Conservation (phyloP, 257 asterid species). For the Prunella vulgaris region DNA sequence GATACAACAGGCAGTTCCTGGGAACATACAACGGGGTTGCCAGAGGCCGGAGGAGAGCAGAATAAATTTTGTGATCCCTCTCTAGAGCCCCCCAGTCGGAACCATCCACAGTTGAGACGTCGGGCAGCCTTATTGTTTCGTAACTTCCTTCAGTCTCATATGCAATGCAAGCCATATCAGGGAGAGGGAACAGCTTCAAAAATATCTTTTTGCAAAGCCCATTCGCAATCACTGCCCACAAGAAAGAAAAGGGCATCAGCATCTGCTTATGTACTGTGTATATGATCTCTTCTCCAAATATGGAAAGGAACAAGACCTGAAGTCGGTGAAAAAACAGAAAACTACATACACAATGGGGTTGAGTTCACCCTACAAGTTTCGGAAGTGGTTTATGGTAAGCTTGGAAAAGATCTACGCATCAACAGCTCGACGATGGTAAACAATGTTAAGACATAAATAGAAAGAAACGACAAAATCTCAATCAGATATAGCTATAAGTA, state of each 20-base stretch:
- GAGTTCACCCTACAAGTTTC: too few species aligned
- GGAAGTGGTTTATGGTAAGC: not conserved
- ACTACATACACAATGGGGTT: too few species aligned
- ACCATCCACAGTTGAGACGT: conserved; percentile 27
- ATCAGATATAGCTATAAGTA: too few species aligned
- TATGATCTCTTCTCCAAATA: not conserved
- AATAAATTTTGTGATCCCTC: conserved; percentile 41
- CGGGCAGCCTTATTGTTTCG: not conserved
- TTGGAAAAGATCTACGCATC: too few species aligned
- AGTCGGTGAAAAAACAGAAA: too few species aligned
- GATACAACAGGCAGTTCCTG: conserved; percentile 30
- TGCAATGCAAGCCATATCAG: conserved; percentile 33
- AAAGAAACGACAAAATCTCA: too few species aligned
- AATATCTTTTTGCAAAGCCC: conserved; percentile 49
- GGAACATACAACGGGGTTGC: conserved; percentile 18
- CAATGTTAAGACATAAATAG: too few species aligned
- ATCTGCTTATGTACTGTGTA: too few species aligned
- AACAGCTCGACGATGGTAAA: too few species aligned
- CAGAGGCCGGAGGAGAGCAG: conserved; percentile 34
- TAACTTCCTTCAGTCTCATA: conserved; percentile 17
- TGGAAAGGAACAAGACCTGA: not conserved
- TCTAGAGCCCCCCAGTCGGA: conserved; percentile 26
- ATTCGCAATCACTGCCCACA: conserved; percentile 44
- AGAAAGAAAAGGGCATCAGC: not conserved
- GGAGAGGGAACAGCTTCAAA: conserved; percentile 40